Conservation (phyloP, 208 protist genomes). For the Leishmania turanica region DNA sequence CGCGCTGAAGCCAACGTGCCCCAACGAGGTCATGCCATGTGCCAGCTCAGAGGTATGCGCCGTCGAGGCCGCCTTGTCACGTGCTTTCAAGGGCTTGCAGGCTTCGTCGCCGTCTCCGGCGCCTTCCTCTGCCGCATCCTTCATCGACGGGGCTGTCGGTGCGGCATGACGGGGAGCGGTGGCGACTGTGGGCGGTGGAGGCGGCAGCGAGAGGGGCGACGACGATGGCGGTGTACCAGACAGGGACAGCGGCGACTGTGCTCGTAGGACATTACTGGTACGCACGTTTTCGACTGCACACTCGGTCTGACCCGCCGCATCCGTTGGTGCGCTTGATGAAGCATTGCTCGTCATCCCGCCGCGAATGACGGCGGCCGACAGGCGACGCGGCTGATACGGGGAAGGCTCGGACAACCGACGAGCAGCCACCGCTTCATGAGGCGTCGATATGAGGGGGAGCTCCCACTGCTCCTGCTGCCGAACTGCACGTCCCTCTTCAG, state of each 20-base stretch:
- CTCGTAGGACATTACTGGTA: neutral
- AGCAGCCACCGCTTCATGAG: neutral
- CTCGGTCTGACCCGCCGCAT: neutral
- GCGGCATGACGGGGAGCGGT: neutral
- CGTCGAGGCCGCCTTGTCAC: neutral
- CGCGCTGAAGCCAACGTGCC: neutral
- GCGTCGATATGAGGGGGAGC: neutral
- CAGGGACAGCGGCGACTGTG: neutral
- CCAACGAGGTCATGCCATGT: neutral
- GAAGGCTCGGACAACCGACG: neutral
- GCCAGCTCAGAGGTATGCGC: neutral
- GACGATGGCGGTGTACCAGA: neutral
- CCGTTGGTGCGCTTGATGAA: neutral
- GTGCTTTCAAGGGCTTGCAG: neutral
- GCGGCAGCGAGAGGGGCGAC: neutral
- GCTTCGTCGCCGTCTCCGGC: neutral
- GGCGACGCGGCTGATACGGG: neutral
- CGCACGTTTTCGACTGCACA: neutral
- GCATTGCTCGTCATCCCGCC: neutral
- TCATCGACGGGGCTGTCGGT: neutral
- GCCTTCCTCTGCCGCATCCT: neutral
- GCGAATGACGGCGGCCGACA: neutral
- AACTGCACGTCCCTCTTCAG: neutral
- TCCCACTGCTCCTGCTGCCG: neutral
- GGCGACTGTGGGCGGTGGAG: neutral